Conservation (phyloP, 2,329 filamentous ascomycete species). For the Aspergillus spinulosporus region DNA sequence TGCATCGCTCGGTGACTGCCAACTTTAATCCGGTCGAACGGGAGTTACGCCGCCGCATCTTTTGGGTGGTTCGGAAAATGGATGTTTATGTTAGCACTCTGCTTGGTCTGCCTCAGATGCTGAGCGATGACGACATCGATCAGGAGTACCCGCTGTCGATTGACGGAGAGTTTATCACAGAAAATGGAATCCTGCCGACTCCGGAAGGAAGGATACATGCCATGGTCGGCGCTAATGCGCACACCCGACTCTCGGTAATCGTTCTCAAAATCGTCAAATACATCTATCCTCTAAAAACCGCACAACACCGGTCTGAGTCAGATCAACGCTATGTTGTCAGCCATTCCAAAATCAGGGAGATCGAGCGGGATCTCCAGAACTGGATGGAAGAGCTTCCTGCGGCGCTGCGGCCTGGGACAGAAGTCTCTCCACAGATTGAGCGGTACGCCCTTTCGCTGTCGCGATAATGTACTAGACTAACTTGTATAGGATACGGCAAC, state of each 20-base stretch:
- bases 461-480: not conserved
- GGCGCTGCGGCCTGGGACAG: conserved; percentile 74
- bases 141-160: conserved; percentile 49
- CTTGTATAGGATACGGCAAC: conserved; percentile 54
- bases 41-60: conserved; percentile 69
- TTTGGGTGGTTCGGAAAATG: conserved; percentile 53
- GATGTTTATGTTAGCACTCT: conserved; percentile 54
- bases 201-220: conserved; percentile 56
- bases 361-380: conserved; percentile 62
- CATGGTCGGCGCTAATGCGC: conserved; percentile 62
- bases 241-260: conserved; percentile 58
- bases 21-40: conserved; percentile 70
- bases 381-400: conserved; percentile 70
- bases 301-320: conserved; percentile 44
- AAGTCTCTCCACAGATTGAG: conserved; percentile 71
- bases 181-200: conserved; percentile 53
- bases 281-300: conserved; percentile 62
- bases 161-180: conserved; percentile 50
- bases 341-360: conserved; percentile 64
- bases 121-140: conserved; percentile 53
- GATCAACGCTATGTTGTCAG: conserved; percentile 62
- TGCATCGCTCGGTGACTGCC: conserved; percentile 71
- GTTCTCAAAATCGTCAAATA: conserved; percentile 63
- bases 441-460: conserved; percentile 57
- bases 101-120: conserved; percentile 50